Evolutionary conservation across 148 eudicot species (phyloP).

Genomic region (Cornus kousa): DNA sequence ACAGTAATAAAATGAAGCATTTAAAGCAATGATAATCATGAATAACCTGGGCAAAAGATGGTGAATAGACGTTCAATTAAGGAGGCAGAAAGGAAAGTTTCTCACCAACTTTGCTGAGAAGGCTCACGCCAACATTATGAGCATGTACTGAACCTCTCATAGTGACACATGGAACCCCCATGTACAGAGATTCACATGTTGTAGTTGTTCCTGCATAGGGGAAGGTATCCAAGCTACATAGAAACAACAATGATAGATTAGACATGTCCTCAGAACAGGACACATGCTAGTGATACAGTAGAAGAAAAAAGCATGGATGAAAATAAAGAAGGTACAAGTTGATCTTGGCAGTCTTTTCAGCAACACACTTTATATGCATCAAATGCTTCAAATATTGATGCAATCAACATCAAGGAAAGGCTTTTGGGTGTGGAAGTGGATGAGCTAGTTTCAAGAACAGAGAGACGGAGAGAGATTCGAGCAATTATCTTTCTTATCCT

Average conservation of each 20-base stretch:
- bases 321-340: too few species aligned
- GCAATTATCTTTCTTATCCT: too few species aligned
- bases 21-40: not conserved
- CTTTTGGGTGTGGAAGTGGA: too few species aligned
- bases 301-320: not conserved
- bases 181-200: slow-evolving; percentile 92
- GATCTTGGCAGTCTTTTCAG: not conserved
- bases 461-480: too few species aligned
- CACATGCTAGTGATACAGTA: not conserved
- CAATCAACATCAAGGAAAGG: too few species aligned
- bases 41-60: not conserved
- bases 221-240: slow-evolving; percentile 91
- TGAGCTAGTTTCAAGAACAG: too few species aligned
- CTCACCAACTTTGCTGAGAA: slow-evolving; percentile 89
- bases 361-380: not conserved
- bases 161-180: slow-evolving; percentile 98
- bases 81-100: not conserved
- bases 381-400: not conserved
- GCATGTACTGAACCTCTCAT: slow-evolving; percentile 97
- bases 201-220: slow-evolving; percentile 99
- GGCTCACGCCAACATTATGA: slow-evolving; percentile 98
- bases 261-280: slow-evolving; percentile 1
- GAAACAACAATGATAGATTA: slow-evolving; percentile 16
- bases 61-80: not conserved
- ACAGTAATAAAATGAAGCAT: not conserved